These are phyloP conservation scores for Sequoia sempervirens DNA, from an alignment of 75 land plant genomes.

Conservation along the genomic window DNA sequence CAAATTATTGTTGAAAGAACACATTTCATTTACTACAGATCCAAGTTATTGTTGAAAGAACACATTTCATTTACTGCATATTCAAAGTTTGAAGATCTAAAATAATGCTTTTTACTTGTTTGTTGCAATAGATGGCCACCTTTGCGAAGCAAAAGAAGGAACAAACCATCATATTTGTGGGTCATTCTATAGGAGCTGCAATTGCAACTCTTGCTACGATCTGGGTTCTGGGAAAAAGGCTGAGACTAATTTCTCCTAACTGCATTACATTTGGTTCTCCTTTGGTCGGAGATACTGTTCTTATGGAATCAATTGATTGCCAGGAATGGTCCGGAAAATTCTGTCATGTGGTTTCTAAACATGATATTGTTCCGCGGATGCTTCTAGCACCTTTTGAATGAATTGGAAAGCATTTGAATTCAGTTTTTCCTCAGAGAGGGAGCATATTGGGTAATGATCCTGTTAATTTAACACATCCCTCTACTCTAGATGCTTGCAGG, in stretches of 20 bases:
- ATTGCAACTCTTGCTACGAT: no score
- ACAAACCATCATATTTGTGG: no score
- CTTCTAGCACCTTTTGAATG: neutral
- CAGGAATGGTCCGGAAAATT: slow-evolving; percentile 2
- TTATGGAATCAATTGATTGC: neutral
- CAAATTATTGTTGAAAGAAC: no score
- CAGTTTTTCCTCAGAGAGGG: slow-evolving; percentile 9
- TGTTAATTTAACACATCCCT: neutral
- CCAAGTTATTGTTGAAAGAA: no score
- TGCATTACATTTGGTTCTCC: neutral
- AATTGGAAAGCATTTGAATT: neutral
- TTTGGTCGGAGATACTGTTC: neutral
- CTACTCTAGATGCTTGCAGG: neutral
- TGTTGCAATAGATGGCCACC: no score
- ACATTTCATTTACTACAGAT: no score
- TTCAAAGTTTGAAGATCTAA: no score
- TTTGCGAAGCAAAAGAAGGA: neutral
- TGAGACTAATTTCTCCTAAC: neutral
- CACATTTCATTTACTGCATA: no score
- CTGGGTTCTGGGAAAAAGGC: neutral
- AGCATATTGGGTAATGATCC: neutral
- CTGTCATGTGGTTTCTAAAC: slow-evolving; percentile 6
- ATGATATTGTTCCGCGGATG: slow-evolving; percentile 16
- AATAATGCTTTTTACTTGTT: no score
- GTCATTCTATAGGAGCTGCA: no score